Percentiles rank a stretch among this genome's conserved stretches.
These are phyloP conservation scores for Irpex lacteus DNA, from an alignment of 1,284 basidiomycete species.

Conservation along the genomic window DNA sequence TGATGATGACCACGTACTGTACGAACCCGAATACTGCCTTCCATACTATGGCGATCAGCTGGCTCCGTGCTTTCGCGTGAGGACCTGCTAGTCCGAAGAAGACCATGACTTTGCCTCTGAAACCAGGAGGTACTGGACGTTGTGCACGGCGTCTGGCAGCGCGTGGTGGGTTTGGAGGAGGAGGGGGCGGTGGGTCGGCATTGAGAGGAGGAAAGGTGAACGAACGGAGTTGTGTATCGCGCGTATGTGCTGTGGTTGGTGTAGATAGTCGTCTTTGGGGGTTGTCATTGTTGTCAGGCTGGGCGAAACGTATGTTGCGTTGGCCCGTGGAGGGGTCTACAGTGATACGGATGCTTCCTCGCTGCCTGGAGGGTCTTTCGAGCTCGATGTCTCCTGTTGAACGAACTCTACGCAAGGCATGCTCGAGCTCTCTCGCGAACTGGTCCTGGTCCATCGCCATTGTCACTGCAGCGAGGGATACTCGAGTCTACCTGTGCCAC, in stretches of 20 bases:
- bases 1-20: conserved; percentile 43
- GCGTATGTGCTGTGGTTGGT: not conserved
- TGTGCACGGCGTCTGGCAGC: not conserved
- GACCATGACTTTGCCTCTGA: conserved; percentile 31
- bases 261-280: not conserved
- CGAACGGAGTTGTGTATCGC: not conserved
- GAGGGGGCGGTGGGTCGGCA: not conserved
- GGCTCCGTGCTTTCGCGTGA: conserved; percentile 53
- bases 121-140: conserved; percentile 11
- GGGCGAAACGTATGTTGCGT: not conserved
- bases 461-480: not conserved
- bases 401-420: conserved; percentile 17
- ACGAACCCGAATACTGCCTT: conserved; percentile 46
- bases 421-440: conserved; percentile 4
- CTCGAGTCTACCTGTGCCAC: not conserved
- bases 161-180: not conserved
- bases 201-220: not conserved
- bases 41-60: conserved; percentile 55
- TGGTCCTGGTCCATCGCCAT: conserved; percentile 7
- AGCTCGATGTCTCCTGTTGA: conserved; percentile 20
- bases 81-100: conserved; percentile 58
- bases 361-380: conserved; percentile 1
- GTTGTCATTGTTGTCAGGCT: not conserved
- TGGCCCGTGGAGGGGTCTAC: not conserved
- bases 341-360: conserved; percentile 3